Conservation (phyloP, 1,284 basidiomycete species). For the Rhizoctonia solani region DNA sequence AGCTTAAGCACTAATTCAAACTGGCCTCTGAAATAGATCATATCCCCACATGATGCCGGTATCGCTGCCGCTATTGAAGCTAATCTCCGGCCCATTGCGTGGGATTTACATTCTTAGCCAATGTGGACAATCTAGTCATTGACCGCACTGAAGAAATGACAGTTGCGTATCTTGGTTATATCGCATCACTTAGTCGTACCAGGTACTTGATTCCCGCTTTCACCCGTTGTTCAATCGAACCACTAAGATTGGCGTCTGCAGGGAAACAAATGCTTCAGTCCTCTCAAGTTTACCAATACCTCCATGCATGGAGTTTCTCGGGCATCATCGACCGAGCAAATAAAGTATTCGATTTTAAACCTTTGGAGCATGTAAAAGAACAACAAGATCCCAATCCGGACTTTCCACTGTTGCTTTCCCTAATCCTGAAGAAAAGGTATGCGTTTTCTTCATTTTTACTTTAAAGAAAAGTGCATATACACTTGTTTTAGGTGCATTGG, state of each 20-base stretch:
- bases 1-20: background rate
- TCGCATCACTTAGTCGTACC: conserved; percentile 51
- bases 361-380: conserved; percentile 62
- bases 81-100: conserved; percentile 62
- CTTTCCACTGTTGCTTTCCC: conserved; percentile 83
- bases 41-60: conserved; percentile 75
- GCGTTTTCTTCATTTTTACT: conserved; percentile 45
- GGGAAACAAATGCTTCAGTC: conserved; percentile 16
- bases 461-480: conserved; percentile 25
- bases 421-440: conserved; percentile 88
- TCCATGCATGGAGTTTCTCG: conserved; percentile 87
- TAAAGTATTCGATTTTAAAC: conserved; percentile 58
- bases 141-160: conserved; percentile 64
- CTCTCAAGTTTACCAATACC: conserved; percentile 72
- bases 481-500: conserved; percentile 56
- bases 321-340: conserved; percentile 64
- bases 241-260: too few species aligned
- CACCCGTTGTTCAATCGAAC: background rate
- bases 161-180: conserved; percentile 59
- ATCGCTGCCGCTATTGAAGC: conserved; percentile 67
- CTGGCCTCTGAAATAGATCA: conserved; percentile 68
- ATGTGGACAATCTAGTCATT: conserved; percentile 52
- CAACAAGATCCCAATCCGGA: conserved; percentile 77
- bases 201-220: conserved; percentile 46
- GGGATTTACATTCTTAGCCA: conserved; percentile 49